Evolutionary conservation across 2,329 filamentous ascomycete species (phyloP), one percentile per base, ranked within the genome.

Genomic region (Botrytis porri): DNA sequence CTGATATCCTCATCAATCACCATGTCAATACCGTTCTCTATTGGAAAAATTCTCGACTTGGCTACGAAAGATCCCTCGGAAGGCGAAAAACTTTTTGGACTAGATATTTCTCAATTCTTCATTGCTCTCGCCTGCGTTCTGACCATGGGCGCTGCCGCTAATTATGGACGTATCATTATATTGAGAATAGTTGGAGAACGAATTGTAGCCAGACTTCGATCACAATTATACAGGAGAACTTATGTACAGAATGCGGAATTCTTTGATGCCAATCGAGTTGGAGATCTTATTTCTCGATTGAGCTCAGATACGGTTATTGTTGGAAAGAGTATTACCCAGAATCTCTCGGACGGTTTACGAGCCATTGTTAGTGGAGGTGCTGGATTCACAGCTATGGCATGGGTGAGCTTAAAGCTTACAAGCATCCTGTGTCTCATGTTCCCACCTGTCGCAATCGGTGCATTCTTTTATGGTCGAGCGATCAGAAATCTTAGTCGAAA

Each of bases 231-330:
- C 84, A 90, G 94, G 76, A 90, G 92, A 76, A 99, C 96, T 0
- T 97, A 97, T 78, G 88, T 96, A n/a, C 96, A 99, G 82, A 96
- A 99, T 82, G 96, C 96, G 73, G 96, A 98, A 80, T 99, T 99
- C 84, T 99, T 99, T 80, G 96, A 99, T 81, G 96, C 96, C 57
- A 99, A 99, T 83, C 89, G 96, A 39, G 95, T 98, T 39, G 96
- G 96, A 81, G 96, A 99, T 81, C 85, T 99, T 78, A 98, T 99
- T 80, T 98, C 95, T 54, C 92, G 97, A 54, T 89, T 99, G 63
- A 95, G 95, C 79, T 97, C 95, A 3, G 97, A 99, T 82, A 98
- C 96, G 0, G 94, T 98, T 80, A 97, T 99, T 80, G 96, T 99
- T 71, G 96, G 95, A 80, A 99, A 99, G 84, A 97, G 94, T 79